Base-by-base conservation (phyloP, 176 grass and related monocot genomes). In the Bromus sterilis region DNA sequence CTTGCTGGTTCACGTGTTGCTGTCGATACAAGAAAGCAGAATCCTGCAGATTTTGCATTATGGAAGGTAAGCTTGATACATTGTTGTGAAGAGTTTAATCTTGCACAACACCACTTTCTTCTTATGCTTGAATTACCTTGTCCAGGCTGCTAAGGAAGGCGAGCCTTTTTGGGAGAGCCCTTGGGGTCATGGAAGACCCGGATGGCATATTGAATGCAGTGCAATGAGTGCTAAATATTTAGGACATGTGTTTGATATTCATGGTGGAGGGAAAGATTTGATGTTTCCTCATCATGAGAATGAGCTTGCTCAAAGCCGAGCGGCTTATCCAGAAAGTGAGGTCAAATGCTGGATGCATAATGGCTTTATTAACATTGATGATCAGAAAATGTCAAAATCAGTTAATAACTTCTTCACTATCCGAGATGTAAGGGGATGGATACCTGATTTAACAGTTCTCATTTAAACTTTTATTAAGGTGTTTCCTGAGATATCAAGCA, bases 141-240 rank as follows among this genome's bases (percentile, higher is more conserved):
- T 86, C 44, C 78, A 92, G 87, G 69, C 69, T 60, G 84, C 93
- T 56, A 91, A 92, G 44, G 84, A 88, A 60, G 87, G 89, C 40
- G 89, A 91, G 5, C 89, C 84, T 41, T 92, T 48, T 64, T 95
- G 93, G 93, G 82, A 91, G 41, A 91, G 89, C 37, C 93, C 93
- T 33, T 95, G 93, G 93, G 93, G 93, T 49, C 74, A 9, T 51
- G 93, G 93, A 72, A 91, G 93, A 62, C 93, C 93, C 5, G 93
- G 93, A 71, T 94, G 93, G 93, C 93, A 94, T 69, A 95, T 95
- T 57, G 93, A 95, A 81, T 95, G 93, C 89, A 91, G 89, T 7
- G 93, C 89, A 26, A 95, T 95, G 89, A 92, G 89, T 70, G 84
- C 84, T 36, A 67, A 92, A 20, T 92, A 90, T 80, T 64, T 95